These are phyloP conservation scores for Neofusicoccum sp. DNA, from an alignment of 2,329 filamentous ascomycete genomes.

Conservation along the genomic window DNA sequence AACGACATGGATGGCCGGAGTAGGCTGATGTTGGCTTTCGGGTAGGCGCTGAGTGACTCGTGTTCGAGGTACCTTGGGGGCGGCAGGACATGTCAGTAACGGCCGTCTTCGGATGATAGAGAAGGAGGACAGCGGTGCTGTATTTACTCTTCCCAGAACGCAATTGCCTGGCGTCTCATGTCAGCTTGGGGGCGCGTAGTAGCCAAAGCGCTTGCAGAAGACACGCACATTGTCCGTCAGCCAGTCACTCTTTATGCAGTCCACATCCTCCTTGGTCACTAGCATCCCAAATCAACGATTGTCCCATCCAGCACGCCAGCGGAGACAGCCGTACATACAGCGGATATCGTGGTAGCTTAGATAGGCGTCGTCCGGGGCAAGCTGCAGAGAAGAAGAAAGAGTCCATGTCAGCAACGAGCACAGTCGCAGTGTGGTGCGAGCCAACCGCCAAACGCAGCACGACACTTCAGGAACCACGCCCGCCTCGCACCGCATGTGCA, in stretches of 20 bases:
- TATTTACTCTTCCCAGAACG: slow-evolving; percentile 92
- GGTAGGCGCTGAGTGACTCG: slow-evolving; percentile 77
- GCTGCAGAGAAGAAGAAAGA: slow-evolving; percentile 29
- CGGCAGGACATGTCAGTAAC: background rate
- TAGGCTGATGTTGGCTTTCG: slow-evolving; percentile 81
- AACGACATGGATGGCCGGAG: slow-evolving; percentile 91
- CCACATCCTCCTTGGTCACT: slow-evolving; percentile 89
- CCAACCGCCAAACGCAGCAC: too few relatives aligned
- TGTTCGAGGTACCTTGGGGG: slow-evolving; percentile 72
- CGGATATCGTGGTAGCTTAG: slow-evolving; percentile 67
- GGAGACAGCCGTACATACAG: slow-evolving; percentile 41
- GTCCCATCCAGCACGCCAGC: background rate
- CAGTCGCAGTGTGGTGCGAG: slow-evolving; percentile 1
- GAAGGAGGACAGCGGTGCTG: slow-evolving; percentile 1
- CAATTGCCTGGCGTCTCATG: slow-evolving; percentile 66
- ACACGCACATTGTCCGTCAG: slow-evolving; percentile 83
- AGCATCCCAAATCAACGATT: background rate
- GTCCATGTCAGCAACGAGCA: slow-evolving; percentile 26
- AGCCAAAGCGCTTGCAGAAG: background rate
- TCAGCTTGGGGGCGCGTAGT: slow-evolving; percentile 13
- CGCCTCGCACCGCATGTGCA: too few relatives aligned
- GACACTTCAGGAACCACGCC: too few relatives aligned
- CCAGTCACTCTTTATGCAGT: slow-evolving; percentile 89
- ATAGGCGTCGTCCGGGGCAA: slow-evolving; percentile 66
- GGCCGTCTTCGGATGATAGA: background rate